A percentile compares a stretch with the other conserved stretches of the same genome.
Evolutionary conservation across 2,329 filamentous ascomycete species (phyloP).

Genomic region (Dichotomopilus funicola): DNA sequence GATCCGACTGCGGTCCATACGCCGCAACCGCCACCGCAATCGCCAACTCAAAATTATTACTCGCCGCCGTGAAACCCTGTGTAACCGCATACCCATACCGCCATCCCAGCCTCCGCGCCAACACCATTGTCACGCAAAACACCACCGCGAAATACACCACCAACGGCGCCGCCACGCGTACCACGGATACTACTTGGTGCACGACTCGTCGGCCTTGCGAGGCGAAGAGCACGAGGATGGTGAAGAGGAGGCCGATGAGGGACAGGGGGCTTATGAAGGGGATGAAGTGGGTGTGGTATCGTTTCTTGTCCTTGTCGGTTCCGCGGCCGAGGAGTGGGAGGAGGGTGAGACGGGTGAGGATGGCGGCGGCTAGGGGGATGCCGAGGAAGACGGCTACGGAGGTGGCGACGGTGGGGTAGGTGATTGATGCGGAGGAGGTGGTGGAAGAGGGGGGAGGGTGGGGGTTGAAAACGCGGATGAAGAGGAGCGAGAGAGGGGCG

Average conservation of each 20-base stretch:
- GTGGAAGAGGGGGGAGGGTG: slow-evolving; percentile 10
- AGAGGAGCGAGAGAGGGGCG: slow-evolving; percentile 61
- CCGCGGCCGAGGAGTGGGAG: slow-evolving; percentile 44
- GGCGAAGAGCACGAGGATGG: slow-evolving; percentile 79
- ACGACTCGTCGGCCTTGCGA: slow-evolving; percentile 72
- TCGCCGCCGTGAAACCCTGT: slow-evolving; percentile 20
- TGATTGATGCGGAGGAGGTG: slow-evolving; percentile 24
- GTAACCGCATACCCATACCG: slow-evolving; percentile 15
- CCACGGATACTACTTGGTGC: slow-evolving; percentile 74
- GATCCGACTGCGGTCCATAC: slow-evolving; percentile 69
- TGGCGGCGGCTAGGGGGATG: slow-evolving; percentile 72
- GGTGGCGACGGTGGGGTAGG: slow-evolving; percentile 65
- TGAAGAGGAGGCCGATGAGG: slow-evolving; percentile 77
- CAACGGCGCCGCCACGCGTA: slow-evolving; percentile 73
- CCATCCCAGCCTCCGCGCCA: slow-evolving; percentile 61
- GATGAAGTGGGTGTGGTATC: slow-evolving; percentile 67
- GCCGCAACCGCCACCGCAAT: slow-evolving; percentile 58
- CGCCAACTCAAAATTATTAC: slow-evolving; percentile 85
- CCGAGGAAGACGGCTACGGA: slow-evolving; percentile 81
- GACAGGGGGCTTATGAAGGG: slow-evolving; percentile 65
- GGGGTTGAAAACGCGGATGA: slow-evolving; percentile 57
- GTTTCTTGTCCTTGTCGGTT: slow-evolving; percentile 27
- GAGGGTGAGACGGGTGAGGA: slow-evolving; percentile 64
- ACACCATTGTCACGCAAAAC: slow-evolving; percentile 62
- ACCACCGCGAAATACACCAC: slow-evolving; percentile 73